These are phyloP conservation scores for Saccharomycopsis sp. DNA, from an alignment of 805 yeast species.

Conservation along the genomic window DNA sequence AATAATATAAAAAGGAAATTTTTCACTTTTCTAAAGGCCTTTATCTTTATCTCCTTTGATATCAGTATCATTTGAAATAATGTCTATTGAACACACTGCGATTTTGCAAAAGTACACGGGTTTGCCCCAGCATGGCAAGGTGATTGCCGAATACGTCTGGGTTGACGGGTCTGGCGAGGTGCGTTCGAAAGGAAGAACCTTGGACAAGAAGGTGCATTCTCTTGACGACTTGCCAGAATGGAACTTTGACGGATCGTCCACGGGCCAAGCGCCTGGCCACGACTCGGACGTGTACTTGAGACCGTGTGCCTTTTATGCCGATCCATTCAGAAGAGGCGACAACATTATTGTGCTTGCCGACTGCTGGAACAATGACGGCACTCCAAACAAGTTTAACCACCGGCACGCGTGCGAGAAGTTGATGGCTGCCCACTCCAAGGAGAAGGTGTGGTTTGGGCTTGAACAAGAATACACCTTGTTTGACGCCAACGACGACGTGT, in stretches of 20 bases:
- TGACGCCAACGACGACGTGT: conserved; percentile 80
- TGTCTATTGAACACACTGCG: conserved; percentile 40
- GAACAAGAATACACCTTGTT: conserved; percentile 98
- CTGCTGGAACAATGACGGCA: conserved; percentile 98
- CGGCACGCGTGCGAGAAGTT: conserved; percentile 94
- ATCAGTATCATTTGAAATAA: too few species aligned
- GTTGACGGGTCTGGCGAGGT: conserved; percentile 85
- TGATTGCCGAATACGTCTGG: conserved; percentile 97
- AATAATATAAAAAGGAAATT: too few species aligned
- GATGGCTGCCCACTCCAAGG: conserved; percentile 81
- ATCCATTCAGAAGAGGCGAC: conserved; percentile 97
- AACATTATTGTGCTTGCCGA: conserved; percentile 91
- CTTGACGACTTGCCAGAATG: conserved; percentile 93
- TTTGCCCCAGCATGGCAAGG: conserved; percentile 75
- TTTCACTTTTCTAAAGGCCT: too few species aligned
- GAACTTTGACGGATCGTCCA: conserved; percentile 99
- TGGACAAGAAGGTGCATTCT: conserved; percentile 54
- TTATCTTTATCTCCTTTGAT: too few species aligned
- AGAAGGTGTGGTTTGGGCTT: conserved; percentile 92
- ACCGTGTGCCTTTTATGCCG: conserved; percentile 92
- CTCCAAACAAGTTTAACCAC: conserved; percentile 98
- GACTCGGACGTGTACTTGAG: conserved; percentile 92
- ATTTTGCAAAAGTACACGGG: conserved; percentile 76
- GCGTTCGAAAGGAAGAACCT: conserved; percentile 92
- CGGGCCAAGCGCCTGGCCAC: conserved; percentile 97